Percentiles rank a stretch among this genome's conserved stretches.
These are phyloP conservation scores for Exophiala alcalophila DNA, from an alignment of 2,329 filamentous ascomycete genomes.

Conservation along the genomic window DNA sequence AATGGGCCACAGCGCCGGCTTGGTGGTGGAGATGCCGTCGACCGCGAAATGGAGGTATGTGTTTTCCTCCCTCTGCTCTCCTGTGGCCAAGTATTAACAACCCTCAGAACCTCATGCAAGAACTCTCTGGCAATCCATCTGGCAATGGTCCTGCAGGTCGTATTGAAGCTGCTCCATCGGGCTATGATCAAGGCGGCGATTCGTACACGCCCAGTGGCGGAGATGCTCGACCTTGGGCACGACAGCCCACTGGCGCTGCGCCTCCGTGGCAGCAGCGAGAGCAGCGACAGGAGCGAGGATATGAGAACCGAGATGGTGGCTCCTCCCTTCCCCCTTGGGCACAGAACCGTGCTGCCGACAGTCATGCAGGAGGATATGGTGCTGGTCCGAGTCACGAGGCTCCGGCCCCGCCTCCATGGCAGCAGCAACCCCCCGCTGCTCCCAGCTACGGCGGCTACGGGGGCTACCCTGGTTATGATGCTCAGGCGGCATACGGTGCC, in stretches of 20 bases:
- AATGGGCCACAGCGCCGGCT: conserved; percentile 61
- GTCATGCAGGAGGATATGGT: conserved; percentile 46
- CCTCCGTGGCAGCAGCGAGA: conserved; percentile 71
- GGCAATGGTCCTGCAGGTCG: conserved; percentile 64
- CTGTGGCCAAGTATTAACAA: conserved; percentile 28
- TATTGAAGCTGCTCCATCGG: conserved; percentile 79
- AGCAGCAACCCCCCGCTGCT: conserved; percentile 51
- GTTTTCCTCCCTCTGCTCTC: conserved; percentile 2
- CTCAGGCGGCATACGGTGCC: conserved; percentile 41
- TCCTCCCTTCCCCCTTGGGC: conserved; percentile 36
- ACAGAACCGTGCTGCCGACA: conserved; percentile 35
- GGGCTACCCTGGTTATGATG: conserved; percentile 47
- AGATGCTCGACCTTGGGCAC: conserved; percentile 56
- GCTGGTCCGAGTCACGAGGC: conserved; percentile 34
- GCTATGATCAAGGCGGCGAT: conserved; percentile 40
- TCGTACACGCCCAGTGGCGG: conserved; percentile 21
- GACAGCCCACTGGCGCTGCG: conserved; percentile 34
- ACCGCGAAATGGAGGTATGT: conserved; percentile 90
- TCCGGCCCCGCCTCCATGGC: conserved; percentile 56
- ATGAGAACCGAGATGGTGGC: conserved; percentile 40
- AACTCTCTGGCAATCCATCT: conserved; percentile 72
- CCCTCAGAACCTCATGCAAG: conserved; percentile 87
- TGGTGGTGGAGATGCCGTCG: conserved; percentile 77
- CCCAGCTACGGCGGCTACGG: conserved; percentile 59
- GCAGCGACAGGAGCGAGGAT: conserved; percentile 50